Conservation (phyloP, 257 asterid species). For the Solanum etuberosum region DNA sequence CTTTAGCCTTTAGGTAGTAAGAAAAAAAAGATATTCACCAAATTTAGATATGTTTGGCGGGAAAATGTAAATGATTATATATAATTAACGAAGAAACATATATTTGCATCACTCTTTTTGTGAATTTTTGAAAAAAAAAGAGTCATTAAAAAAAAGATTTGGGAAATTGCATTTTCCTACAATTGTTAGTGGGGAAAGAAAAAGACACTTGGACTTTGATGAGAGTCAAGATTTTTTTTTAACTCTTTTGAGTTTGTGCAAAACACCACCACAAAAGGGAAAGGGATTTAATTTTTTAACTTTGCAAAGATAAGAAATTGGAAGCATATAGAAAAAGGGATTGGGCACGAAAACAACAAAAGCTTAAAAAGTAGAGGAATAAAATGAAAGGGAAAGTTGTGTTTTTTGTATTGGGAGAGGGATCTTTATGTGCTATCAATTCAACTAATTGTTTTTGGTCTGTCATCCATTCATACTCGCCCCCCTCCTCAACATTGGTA, state of each 20-base stretch:
- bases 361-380: not conserved
- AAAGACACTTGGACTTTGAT: slow-evolving; percentile 42
- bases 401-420: slow-evolving; percentile 13
- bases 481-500: not conserved
- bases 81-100: not conserved
- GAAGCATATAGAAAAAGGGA: slow-evolving; percentile 2
- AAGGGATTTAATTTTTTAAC: not conserved
- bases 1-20: not conserved
- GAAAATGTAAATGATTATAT: not conserved
- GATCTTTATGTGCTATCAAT: slow-evolving; percentile 38
- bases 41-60: not conserved
- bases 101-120: not conserved
- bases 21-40: not conserved
- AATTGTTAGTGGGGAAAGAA: slow-evolving; percentile 30
- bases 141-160: not conserved
- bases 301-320: not conserved
- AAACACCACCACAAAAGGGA: slow-evolving; percentile 11
- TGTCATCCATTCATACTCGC: slow-evolving; percentile 47
- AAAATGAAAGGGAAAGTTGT: not conserved
- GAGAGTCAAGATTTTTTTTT: slow-evolving; percentile 28
- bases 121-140: not conserved
- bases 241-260: slow-evolving; percentile 34
- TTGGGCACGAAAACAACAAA: not conserved
- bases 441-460: slow-evolving; percentile 29
- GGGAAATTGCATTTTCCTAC: slow-evolving; percentile 12